Conservation (phyloP, 345 rosid genomes). For the Combretum micranthum region DNA sequence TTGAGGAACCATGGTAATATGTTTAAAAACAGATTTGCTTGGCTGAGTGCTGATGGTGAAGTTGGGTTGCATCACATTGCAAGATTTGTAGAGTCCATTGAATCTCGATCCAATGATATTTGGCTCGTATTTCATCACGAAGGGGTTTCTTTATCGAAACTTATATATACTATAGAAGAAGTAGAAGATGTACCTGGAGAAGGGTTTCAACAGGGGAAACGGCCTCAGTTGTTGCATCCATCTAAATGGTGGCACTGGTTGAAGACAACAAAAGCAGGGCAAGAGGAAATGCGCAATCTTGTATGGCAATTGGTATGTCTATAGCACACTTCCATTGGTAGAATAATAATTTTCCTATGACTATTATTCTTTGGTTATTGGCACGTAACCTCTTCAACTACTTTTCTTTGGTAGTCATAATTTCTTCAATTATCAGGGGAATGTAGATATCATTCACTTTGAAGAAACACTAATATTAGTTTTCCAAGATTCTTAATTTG, state of each 20-base stretch:
- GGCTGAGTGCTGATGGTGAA: slow-evolving; percentile 28
- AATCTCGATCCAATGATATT: slow-evolving; percentile 77
- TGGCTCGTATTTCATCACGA: slow-evolving; percentile 93
- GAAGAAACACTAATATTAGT: too few relatives aligned
- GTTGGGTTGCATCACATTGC: slow-evolving; percentile 88
- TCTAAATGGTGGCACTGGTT: slow-evolving; percentile 98
- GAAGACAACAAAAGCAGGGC: slow-evolving; percentile 76
- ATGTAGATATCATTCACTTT: too few relatives aligned
- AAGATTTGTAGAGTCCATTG: slow-evolving; percentile 88
- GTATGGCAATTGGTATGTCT: slow-evolving; percentile 75
- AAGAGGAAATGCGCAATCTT: slow-evolving; percentile 79
- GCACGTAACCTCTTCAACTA: too few relatives aligned
- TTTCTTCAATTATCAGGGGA: too few relatives aligned
- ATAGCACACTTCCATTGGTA: neutral
- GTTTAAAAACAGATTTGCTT: slow-evolving; percentile 18
- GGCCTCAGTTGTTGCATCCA: slow-evolving; percentile 55
- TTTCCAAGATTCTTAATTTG: too few relatives aligned
- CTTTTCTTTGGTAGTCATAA: too few relatives aligned
- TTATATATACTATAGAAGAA: slow-evolving; percentile 71
- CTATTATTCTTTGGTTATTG: too few relatives aligned
- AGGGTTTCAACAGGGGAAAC: slow-evolving; percentile 49
- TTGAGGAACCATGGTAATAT: slow-evolving; percentile 22
- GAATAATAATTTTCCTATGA: too few relatives aligned
- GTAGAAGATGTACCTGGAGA: slow-evolving; percentile 31
- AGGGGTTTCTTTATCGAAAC: slow-evolving; percentile 80